These are phyloP conservation scores for Rosa persica DNA, from an alignment of 306 rosid genomes.

Conservation along the genomic window DNA sequence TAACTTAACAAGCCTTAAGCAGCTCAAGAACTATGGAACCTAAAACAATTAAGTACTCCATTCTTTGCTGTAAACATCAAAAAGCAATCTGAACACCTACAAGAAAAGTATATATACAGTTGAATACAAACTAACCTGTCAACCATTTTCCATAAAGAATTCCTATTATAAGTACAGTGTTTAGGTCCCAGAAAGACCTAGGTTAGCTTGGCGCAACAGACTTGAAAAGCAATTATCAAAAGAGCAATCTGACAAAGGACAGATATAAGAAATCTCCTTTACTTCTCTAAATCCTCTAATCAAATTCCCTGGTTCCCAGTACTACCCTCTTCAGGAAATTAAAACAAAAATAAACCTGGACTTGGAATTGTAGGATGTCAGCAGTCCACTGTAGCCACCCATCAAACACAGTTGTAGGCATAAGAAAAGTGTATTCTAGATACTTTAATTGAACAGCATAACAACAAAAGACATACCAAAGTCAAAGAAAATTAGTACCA, in stretches of 20 bases:
- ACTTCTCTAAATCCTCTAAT: neutral
- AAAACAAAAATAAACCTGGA: neutral
- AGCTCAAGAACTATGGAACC: neutral
- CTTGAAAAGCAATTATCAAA: neutral
- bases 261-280: neutral
- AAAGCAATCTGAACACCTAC: neutral
- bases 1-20: neutral
- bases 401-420: neutral
- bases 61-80: neutral
- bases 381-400: neutral
- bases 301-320: neutral
- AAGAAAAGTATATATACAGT: neutral
- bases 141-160: neutral
- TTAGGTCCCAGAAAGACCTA: neutral
- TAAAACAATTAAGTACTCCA: neutral
- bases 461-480: neutral
- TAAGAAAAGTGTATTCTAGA: neutral
- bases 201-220: neutral
- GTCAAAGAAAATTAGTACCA: neutral
- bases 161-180: neutral
- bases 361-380: neutral
- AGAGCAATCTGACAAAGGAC: neutral
- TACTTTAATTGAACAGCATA: neutral
- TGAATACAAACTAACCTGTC: neutral
- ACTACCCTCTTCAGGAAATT: neutral